Evolutionary conservation across 805 yeast genomes (phyloP), one percentile per base, ranked within the genome.

Genomic region (Cephaloascus albidus): DNA sequence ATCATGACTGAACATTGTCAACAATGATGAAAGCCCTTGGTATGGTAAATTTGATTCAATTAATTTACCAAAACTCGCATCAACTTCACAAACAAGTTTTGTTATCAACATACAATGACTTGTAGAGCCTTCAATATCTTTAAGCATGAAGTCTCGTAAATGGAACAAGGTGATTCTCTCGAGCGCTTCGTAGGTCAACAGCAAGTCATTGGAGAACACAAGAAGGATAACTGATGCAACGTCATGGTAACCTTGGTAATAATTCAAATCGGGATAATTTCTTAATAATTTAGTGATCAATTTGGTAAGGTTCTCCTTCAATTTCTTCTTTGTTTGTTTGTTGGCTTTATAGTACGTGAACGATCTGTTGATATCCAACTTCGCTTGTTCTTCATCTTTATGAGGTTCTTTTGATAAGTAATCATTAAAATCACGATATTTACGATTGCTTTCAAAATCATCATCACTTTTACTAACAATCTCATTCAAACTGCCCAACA

Each of bases 241-340:
- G 50, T 93, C 97, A 57, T 90, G 97, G 56, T 73, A 86, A 0
- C 98, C 98, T 59, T 90, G 98, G 56, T 88, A 90, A 57, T 90
- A 90, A 42, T 76, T 66, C 33, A 89, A 61, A 3, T 57, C 50
- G 0, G 89, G 89, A 46, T 80, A 63, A 14, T 65, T 68, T 32
- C 86, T 60, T 12, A 93, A 63, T 2, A 87, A 64, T 16, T 64
- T 62, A 12, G 72, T 57, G 3, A 86, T 70, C 12, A 81, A 45
- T 4, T 54, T 54, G 18, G 51, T 53, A 37, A 81, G 60, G 36
- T 68, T 52, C 19, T 52, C 52, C 42, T 72, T 65, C 36, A 78
- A 57, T n/a, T 42, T 58, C 59, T 34, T 44, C 42, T 5, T 20
- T 34, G 18, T 18, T 10, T 17, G 14, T 10, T 18, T 37, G 45